These are phyloP conservation scores for Datisca glomerata DNA, from an alignment of 306 rosid genomes.

Conservation along the genomic window DNA sequence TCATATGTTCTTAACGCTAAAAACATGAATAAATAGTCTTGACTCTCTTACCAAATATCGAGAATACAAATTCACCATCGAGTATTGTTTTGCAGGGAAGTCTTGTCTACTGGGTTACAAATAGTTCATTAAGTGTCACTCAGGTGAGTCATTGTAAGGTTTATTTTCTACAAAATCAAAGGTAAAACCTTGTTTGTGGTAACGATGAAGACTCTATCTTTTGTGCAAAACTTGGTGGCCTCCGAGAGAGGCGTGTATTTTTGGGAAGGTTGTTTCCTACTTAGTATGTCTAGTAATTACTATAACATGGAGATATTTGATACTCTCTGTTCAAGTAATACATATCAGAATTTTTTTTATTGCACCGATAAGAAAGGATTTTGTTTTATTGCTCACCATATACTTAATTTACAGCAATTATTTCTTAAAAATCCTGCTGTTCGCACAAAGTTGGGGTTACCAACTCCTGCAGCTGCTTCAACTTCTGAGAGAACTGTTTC, in stretches of 20 bases:
- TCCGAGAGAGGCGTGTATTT: too few relatives aligned
- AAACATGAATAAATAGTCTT: too few relatives aligned
- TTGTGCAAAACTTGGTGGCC: too few relatives aligned
- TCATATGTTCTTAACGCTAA: too few relatives aligned
- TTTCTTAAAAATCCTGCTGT: constrained; percentile 52
- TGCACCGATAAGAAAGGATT: not conserved
- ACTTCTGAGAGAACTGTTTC: constrained; percentile 18
- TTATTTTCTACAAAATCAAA: not conserved
- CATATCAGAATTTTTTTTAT: too few relatives aligned
- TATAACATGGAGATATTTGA: too few relatives aligned
- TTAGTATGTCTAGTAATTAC: too few relatives aligned
- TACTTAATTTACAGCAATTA: constrained; percentile 50
- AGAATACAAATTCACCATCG: constrained; percentile 7
- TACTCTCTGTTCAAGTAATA: too few relatives aligned
- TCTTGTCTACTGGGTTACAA: constrained; percentile 79
- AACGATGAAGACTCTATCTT: too few relatives aligned
- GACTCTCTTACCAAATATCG: too few relatives aligned
- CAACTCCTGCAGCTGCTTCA: constrained; percentile 16
- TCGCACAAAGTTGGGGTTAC: constrained; percentile 58
- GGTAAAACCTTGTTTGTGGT: too few relatives aligned
- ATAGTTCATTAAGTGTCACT: constrained; percentile 44
- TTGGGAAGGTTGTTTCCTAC: too few relatives aligned
- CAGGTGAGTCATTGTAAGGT: constrained; percentile 42
- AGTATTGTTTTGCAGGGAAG: constrained; percentile 60
- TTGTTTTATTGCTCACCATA: not conserved